These are phyloP conservation scores for Hypoxylon rickii DNA, from an alignment of 495 filamentous ascomycete genomes.

Conservation along the genomic window DNA sequence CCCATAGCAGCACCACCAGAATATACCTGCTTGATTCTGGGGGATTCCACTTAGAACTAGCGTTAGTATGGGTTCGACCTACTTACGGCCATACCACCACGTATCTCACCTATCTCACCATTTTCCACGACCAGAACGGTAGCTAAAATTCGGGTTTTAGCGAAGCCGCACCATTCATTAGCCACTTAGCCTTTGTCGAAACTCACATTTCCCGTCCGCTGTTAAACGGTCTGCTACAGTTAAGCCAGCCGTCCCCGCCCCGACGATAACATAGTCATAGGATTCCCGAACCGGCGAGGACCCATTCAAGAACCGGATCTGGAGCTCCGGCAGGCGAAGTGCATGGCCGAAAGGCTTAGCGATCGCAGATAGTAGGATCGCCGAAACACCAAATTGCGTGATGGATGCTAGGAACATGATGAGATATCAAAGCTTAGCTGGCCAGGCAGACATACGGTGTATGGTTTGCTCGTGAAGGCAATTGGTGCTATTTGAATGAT, in stretches of 20 bases:
- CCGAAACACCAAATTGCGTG: slow-evolving; percentile 1
- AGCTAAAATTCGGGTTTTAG: too few relatives aligned
- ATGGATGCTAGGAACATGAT: slow-evolving; percentile 14
- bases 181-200: background rate
- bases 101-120: slow-evolving; percentile 41
- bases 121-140: slow-evolving; percentile 60
- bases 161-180: too few relatives aligned
- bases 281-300: slow-evolving; percentile 9
- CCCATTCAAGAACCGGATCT: slow-evolving; percentile 20
- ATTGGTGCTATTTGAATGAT: slow-evolving; percentile 6
- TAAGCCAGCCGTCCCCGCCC: slow-evolving; percentile 57
- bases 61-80: slow-evolving; percentile 3
- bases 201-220: slow-evolving; percentile 42
- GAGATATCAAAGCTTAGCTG: background rate
- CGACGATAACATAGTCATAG: slow-evolving; percentile 56
- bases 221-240: slow-evolving; percentile 56
- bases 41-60: slow-evolving; percentile 25
- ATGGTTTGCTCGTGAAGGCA: background rate
- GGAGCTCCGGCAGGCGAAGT: slow-evolving; percentile 4
- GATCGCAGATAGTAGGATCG: slow-evolving; percentile 5
- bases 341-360: slow-evolving; percentile 18
- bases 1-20: slow-evolving; percentile 37
- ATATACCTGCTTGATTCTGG: slow-evolving; percentile 36
- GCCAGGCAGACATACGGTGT: background rate
- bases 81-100: background rate